Evolutionary conservation across 176 grass and related monocot genomes (phyloP), one percentile per base, ranked within the genome.

Genomic region (Neostapfia colusana): DNA sequence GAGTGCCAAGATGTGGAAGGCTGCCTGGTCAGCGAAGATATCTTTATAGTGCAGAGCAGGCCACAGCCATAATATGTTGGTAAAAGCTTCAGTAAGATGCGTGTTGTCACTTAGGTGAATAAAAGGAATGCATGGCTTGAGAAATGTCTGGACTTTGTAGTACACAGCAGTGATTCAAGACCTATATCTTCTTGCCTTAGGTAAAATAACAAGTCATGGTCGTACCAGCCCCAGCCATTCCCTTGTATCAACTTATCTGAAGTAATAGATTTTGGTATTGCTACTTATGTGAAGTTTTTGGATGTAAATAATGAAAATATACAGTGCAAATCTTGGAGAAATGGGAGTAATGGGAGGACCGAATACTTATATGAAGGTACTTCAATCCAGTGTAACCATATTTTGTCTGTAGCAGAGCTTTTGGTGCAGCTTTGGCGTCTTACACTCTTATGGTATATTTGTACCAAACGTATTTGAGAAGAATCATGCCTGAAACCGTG

Each of bases 11-110:
- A 98, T 77, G 83, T 98, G 73, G 95, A 98, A 84, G 95, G 95
- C 17, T 98, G 95, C 86, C 65, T 92, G 53, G 86, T 93, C 59
- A 89, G 91, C 20, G 68, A 86, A 69, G 87, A 98, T 63, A 84
- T 98, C 68, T 98, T 84, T 37, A 84, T 98, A 79, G 95, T 98
- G 18, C 95, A 98, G 63, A 98, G 90, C 69, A 92, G 95, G 54
- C 95, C 89, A 51, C 95, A 98, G 58, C 91, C 89, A 51, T 73
- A 68, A 28, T 45, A 49, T 16, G 60, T 17, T 51, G 64, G 15
- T 20, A 24, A 9, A 17, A 36, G 8, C n/a, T 28, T 11, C 7
- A n/a, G 7, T 64, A 8, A 24, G 40, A 39, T 35, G 0, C 36
- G 58, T 76, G 27, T 18, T 62, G 51, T 62, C 23, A 34, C 46